These are phyloP conservation scores for Zizania latifolia DNA, from an alignment of 176 grass and related monocot genomes.

Conservation along the genomic window DNA sequence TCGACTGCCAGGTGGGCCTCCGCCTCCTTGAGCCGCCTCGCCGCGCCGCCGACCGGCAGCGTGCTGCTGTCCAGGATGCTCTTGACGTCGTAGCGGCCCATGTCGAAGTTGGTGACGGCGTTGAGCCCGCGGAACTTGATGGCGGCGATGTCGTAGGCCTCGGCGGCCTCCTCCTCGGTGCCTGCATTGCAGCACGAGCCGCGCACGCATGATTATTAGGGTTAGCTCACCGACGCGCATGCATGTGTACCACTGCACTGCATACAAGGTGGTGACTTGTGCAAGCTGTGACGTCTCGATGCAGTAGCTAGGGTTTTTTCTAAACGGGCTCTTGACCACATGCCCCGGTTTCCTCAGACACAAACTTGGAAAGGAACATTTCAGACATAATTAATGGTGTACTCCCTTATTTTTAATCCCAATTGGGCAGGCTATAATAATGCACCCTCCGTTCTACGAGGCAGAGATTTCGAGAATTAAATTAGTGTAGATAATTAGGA, in stretches of 20 bases:
- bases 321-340: constrained; percentile 23
- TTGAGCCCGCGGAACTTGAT: constrained; percentile 72
- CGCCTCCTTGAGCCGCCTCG: constrained; percentile 39
- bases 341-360: constrained; percentile 45
- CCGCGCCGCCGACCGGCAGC: constrained; percentile 41
- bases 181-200: constrained; percentile 23
- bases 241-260: constrained; percentile 6
- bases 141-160: constrained; percentile 73
- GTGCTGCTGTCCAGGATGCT: constrained; percentile 59
- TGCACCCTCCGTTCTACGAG: constrained; percentile 46
- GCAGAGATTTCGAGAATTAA: constrained; percentile 49
- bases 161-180: constrained; percentile 74
- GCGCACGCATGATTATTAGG: constrained; percentile 17
- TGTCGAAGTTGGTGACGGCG: constrained; percentile 79
- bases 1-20: constrained; percentile 27
- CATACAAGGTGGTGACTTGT: constrained; percentile 35
- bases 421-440: constrained; percentile 40
- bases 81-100: constrained; percentile 68
- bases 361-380: constrained; percentile 54
- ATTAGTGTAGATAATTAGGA: constrained; percentile 30
- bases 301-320: constrained; percentile 28
- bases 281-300: constrained; percentile 9
- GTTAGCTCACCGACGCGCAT: constrained; percentile 23
- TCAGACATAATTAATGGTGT: constrained; percentile 48
- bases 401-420: constrained; percentile 34